These are phyloP conservation scores for Echinosophora koreensis DNA, from an alignment of 306 rosid genomes.

Conservation along the genomic window DNA sequence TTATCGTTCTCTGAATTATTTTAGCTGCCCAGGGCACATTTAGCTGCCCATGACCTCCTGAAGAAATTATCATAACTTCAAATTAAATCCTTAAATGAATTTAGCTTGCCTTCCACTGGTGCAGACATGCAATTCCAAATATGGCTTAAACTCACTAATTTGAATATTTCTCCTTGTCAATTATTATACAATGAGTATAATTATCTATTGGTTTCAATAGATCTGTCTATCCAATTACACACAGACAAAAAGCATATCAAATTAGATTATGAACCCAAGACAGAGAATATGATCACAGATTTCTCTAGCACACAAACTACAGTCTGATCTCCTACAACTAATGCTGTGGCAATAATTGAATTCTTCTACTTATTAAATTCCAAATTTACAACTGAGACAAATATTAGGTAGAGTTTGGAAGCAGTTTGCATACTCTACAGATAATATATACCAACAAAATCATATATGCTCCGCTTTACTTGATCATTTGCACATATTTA, in stretches of 20 bases:
- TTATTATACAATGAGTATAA: background rate
- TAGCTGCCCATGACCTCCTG: background rate
- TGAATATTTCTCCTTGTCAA: background rate
- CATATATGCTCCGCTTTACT: background rate
- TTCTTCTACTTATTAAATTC: background rate
- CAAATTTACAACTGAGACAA: background rate
- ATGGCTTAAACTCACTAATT: background rate
- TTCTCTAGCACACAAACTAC: constrained; percentile 4
- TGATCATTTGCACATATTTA: too few species aligned
- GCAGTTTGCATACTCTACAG: background rate
- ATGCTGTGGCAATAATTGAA: background rate
- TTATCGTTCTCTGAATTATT: background rate
- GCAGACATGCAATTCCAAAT: background rate
- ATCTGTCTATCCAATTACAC: background rate
- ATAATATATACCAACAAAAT: background rate
- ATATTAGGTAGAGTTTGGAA: background rate
- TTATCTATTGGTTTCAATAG: background rate
- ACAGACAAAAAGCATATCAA: background rate
- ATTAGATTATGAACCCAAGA: background rate
- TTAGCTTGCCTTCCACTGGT: background rate
- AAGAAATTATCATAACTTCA: background rate
- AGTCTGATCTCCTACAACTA: background rate
- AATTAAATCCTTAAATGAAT: background rate
- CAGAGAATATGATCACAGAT: background rate
- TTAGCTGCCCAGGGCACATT: background rate